Evolutionary conservation across 495 filamentous ascomycete genomes (phyloP).

Genomic region (Apodospora peruviana): DNA sequence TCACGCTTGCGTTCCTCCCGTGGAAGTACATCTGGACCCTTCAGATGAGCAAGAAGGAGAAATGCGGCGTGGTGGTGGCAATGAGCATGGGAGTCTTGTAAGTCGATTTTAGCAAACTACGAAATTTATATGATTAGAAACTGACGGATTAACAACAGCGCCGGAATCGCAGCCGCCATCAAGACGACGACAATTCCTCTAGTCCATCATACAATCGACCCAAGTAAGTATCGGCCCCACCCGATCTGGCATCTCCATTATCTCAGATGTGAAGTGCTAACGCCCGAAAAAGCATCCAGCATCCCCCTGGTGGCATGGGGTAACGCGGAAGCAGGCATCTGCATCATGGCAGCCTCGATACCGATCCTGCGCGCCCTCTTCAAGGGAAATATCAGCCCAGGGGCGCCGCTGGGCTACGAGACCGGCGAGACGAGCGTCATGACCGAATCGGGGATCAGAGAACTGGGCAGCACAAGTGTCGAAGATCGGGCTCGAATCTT

Average conservation of each 20-base stretch:
- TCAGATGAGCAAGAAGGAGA: slow-evolving; percentile 29
- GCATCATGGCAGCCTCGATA: slow-evolving; percentile 32
- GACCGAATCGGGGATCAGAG: slow-evolving; percentile 10
- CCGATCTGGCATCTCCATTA: neutral
- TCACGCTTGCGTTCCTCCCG: slow-evolving; percentile 26
- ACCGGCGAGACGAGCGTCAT: slow-evolving; percentile 11
- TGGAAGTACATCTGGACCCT: slow-evolving; percentile 31
- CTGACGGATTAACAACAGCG: slow-evolving; percentile 13
- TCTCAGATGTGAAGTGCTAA: neutral
- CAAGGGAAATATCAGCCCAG: slow-evolving; percentile 5
- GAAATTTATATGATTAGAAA: neutral
- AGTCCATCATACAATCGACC: slow-evolving; percentile 2
- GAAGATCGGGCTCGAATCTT: neutral
- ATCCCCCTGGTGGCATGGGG: slow-evolving; percentile 18
- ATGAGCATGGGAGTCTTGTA: slow-evolving; percentile 40
- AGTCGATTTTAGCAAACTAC: slow-evolving; percentile 6
- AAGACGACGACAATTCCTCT: slow-evolving; percentile 18
- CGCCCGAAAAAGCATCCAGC: slow-evolving; percentile 10
- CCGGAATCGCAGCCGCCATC: slow-evolving; percentile 22
- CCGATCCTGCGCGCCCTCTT: slow-evolving; percentile 29
- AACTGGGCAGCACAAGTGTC: neutral
- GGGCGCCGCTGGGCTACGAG: slow-evolving; percentile 8
- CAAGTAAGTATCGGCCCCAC: neutral
- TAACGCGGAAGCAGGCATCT: slow-evolving; percentile 27
- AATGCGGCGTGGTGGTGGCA: slow-evolving; percentile 28